Percentiles rank a stretch among this genome's conserved stretches.
Evolutionary conservation across 768 basidiomycete species (phyloP).

Genomic region (Agaricus blazei): DNA sequence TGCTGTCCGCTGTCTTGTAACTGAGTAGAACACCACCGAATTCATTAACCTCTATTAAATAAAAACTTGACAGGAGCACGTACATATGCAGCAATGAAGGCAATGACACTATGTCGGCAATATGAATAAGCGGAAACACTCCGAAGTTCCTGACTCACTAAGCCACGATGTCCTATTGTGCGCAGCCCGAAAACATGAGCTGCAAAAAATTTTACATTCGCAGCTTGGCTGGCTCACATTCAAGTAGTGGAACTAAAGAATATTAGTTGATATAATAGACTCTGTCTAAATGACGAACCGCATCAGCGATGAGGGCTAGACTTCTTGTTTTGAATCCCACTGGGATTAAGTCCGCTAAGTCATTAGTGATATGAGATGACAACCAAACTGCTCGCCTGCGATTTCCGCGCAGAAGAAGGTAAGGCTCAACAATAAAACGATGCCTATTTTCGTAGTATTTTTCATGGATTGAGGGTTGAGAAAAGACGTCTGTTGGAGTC

Average conservation of each 20-base stretch:
- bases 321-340: slow-evolving; percentile 54
- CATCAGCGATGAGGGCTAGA: slow-evolving; percentile 52
- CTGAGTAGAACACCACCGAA: slow-evolving; percentile 18
- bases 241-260: slow-evolving; percentile 46
- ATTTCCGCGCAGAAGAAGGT: slow-evolving; percentile 49
- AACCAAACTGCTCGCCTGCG: slow-evolving; percentile 26
- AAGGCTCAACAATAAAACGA: slow-evolving; percentile 41
- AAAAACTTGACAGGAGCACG: slow-evolving; percentile 14
- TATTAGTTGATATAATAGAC: slow-evolving; percentile 2
- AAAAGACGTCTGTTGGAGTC: not conserved
- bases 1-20: slow-evolving; percentile 39
- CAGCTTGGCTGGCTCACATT: slow-evolving; percentile 30
- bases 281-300: slow-evolving; percentile 29
- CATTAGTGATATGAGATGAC: not conserved
- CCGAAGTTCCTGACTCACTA: slow-evolving; percentile 26
- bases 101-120: slow-evolving; percentile 30
- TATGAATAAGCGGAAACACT: not conserved
- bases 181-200: not conserved
- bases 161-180: slow-evolving; percentile 38
- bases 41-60: slow-evolving; percentile 4
- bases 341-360: slow-evolving; percentile 13
- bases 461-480: slow-evolving; percentile 28
- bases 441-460: slow-evolving; percentile 40
- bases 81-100: slow-evolving; percentile 42
- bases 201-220: slow-evolving; percentile 7